Conservation (phyloP, 331 rosid species). For the Telfairia occidentalis region DNA sequence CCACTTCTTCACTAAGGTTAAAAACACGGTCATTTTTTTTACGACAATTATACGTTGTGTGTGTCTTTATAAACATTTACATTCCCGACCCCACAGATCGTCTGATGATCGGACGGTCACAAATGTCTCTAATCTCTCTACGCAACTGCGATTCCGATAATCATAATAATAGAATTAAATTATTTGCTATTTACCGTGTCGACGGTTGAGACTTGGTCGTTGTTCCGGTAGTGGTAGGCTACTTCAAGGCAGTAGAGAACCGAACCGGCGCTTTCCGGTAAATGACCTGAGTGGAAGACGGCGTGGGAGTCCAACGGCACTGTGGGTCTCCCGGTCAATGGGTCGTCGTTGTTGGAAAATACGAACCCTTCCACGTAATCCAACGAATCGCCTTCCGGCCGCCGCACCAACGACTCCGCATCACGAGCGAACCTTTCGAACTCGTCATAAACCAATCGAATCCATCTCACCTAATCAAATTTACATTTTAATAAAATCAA, state of each 20-base stretch:
- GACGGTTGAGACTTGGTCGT: conserved; percentile 29
- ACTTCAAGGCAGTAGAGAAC: conserved; percentile 74
- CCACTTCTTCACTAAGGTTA: conserved; percentile 26
- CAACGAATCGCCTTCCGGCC: conserved; percentile 40
- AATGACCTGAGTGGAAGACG: conserved; percentile 27
- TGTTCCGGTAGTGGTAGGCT: conserved; percentile 39
- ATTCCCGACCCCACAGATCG: background rate
- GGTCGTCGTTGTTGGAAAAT: conserved; percentile 51
- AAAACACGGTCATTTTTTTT: background rate
- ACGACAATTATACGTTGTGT: conserved; percentile 6
- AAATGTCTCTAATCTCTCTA: background rate
- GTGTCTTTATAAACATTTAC: background rate
- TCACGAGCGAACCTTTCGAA: conserved; percentile 53
- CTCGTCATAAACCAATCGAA: conserved; percentile 61
- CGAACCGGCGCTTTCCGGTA: conserved; percentile 39
- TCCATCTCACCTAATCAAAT: conserved; percentile 67
- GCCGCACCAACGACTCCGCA: conserved; percentile 59
- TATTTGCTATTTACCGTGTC: conserved; percentile 36
- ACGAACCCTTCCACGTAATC: conserved; percentile 90
- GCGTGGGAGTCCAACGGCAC: conserved; percentile 36
- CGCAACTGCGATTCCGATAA: too few species aligned
- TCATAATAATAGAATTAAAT: background rate
- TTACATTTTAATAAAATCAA: background rate
- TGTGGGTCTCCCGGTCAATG: conserved; percentile 46
- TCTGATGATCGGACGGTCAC: background rate